These are phyloP conservation scores for Apiospora koreana DNA, from an alignment of 2,329 filamentous ascomycete species.

Conservation along the genomic window DNA sequence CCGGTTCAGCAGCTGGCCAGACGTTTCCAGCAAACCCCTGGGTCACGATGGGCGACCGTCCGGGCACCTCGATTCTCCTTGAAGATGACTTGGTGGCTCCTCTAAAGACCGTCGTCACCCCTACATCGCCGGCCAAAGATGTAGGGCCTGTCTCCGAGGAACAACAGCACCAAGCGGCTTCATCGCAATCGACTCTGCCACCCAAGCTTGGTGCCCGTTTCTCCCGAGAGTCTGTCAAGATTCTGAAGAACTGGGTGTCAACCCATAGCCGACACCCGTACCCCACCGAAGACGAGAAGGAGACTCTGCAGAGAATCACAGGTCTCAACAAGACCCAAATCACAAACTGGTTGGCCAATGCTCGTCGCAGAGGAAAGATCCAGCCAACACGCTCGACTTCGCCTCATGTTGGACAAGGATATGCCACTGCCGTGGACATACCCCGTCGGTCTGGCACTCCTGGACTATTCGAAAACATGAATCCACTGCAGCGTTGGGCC, in stretches of 20 bases:
- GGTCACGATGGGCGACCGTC: constrained; percentile 46
- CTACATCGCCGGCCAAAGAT: constrained; percentile 19
- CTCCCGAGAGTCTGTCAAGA: constrained; percentile 75
- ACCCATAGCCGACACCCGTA: constrained; percentile 83
- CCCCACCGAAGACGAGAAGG: constrained; percentile 84
- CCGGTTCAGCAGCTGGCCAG: constrained; percentile 33
- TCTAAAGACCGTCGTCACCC: constrained; percentile 18
- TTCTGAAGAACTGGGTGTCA: constrained; percentile 82
- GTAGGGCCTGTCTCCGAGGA: constrained; percentile 23
- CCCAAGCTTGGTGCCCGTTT: constrained; percentile 66
- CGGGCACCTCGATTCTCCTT: constrained; percentile 38
- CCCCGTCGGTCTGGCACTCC: constrained; percentile 62
- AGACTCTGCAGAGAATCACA: constrained; percentile 74
- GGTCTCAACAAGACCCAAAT: constrained; percentile 83
- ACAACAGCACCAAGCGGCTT: constrained; percentile 27
- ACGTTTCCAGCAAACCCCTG: constrained; percentile 49
- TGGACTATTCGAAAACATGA: constrained; percentile 51
- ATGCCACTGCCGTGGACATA: constrained; percentile 71
- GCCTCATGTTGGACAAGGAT: constrained; percentile 63
- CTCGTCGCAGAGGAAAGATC: constrained; percentile 78
- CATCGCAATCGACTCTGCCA: constrained; percentile 52
- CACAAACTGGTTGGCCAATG: constrained; percentile 90
- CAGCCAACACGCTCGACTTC: constrained; percentile 68
- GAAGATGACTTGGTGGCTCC: constrained; percentile 35
- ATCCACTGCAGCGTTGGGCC: constrained; percentile 60